phyloP scores from a whole-genome alignment of 192 early-diverging fungal species.

The Umbelopsis isabellina region DNA sequence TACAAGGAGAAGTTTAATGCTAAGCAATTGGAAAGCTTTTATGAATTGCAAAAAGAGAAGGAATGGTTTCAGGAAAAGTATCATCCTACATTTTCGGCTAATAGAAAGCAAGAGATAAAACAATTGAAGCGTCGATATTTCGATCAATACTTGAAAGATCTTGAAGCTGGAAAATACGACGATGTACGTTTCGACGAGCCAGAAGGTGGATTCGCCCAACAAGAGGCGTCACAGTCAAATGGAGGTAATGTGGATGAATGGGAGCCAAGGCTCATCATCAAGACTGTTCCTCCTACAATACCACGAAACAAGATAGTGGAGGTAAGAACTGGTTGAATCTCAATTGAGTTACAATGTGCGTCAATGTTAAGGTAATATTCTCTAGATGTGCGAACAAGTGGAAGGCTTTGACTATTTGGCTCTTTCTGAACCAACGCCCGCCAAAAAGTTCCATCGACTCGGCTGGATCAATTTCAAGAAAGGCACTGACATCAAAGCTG shows the following conservation, averaged over 20 bases:
- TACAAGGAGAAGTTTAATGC: slow-evolving; percentile 82
- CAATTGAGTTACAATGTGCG: slow-evolving; percentile 29
- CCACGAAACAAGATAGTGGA: slow-evolving; percentile 65
- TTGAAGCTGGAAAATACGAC: slow-evolving; percentile 77
- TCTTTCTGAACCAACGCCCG: slow-evolving; percentile 82
- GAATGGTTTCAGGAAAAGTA: slow-evolving; percentile 97
- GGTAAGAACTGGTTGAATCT: slow-evolving; percentile 42
- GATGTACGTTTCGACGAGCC: slow-evolving; percentile 59
- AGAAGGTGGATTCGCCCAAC: not conserved
- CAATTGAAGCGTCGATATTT: slow-evolving; percentile 59
- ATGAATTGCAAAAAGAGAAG: slow-evolving; percentile 72
- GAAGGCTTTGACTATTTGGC: slow-evolving; percentile 84
- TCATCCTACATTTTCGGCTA: slow-evolving; percentile 71
- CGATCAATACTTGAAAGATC: slow-evolving; percentile 62
- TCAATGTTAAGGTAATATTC: not conserved
- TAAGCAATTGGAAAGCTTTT: slow-evolving; percentile 73
- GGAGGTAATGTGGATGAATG: slow-evolving; percentile 26
- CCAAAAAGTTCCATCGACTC: slow-evolving; percentile 84
- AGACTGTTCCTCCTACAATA: slow-evolving; percentile 75
- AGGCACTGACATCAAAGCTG: slow-evolving; percentile 80
- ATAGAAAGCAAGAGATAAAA: slow-evolving; percentile 53
- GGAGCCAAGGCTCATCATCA: slow-evolving; percentile 71
- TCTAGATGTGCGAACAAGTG: slow-evolving; percentile 66
- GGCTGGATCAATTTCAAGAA: slow-evolving; percentile 92
- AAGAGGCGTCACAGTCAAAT: not conserved